Percentiles rank a stretch among this genome's conserved stretches.
phyloP scores from a whole-genome alignment of 2,329 filamentous ascomycete species.

The Monosporascus sp. region DNA sequence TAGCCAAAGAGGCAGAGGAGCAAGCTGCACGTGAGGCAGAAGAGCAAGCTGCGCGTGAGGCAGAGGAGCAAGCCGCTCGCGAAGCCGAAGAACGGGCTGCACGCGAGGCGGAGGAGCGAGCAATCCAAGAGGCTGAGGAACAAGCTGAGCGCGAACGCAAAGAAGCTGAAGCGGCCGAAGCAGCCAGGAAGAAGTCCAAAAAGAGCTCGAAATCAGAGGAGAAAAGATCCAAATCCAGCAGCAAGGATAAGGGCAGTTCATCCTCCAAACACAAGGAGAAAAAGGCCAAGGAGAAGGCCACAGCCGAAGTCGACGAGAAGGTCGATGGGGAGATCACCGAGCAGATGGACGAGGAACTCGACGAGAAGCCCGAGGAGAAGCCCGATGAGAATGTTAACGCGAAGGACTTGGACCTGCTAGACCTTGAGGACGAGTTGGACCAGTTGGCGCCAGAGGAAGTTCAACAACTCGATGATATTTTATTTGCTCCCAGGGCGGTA shows the following conservation, averaged over 20 bases:
- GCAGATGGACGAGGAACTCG: conserved; percentile 18
- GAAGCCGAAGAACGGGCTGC: conserved; percentile 24
- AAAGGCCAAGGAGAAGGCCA: conserved; percentile 10
- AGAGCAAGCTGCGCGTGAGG: conserved; percentile 21
- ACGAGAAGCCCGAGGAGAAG: conserved; percentile 16
- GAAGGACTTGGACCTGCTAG: conserved; percentile 24
- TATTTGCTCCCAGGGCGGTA: conserved; percentile 15
- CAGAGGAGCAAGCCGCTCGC: conserved; percentile 16
- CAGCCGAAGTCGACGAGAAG: conserved; percentile 12
- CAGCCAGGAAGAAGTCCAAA: conserved; percentile 37
- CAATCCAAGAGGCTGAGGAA: conserved; percentile 21
- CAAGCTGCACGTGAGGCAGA: conserved; percentile 16
- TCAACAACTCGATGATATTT: conserved; percentile 21
- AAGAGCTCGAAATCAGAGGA: conserved; percentile 31
- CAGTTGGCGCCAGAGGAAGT: conserved; percentile 1
- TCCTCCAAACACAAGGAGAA: conserved; percentile 23
- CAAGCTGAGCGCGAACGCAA: conserved; percentile 21
- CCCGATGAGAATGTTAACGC: conserved; percentile 17
- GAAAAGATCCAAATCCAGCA: conserved; percentile 29
- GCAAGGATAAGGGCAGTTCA: conserved; percentile 19
- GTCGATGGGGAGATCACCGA: conserved; percentile 17
- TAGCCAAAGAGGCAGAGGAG: not conserved
- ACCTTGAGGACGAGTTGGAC: conserved; percentile 17
- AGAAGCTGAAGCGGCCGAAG: conserved; percentile 13
- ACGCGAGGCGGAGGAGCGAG: conserved; percentile 21